Base-by-base conservation (phyloP, 2,329 filamentous ascomycete genomes). In the Dactylellina haptotyla region DNA sequence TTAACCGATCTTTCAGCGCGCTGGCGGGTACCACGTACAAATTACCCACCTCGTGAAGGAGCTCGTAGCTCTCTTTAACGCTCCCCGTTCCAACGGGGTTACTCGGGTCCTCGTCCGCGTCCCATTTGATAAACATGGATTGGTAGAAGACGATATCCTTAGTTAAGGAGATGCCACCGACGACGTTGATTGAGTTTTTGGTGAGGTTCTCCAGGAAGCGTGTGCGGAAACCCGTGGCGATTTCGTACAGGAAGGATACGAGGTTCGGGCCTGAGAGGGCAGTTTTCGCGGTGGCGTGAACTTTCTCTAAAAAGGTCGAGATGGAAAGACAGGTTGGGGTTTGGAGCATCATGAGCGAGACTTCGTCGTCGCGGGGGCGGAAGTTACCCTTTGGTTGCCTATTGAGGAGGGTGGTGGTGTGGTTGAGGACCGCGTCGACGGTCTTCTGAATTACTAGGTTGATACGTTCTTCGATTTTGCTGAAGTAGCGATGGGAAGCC, bases 71-170 rank as follows among this genome's bases (percentile, higher is more conserved):
- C 23, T 85, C 85, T 77, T 87, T 86, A 53, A 88, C 87, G 41
- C 53, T 84, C 78, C 79, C 79, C 1, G 80, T 79, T 4, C 79
- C 79, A 62, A 82, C 81, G 53, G 80, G 78, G n/a, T 65, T 65
- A 8, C 41, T 32, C 16, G 61, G 63, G 37, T 66, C 56, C 18
- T 64, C 70, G 46, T 90, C 87, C 77, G 86, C 85, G 26, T 90
- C 87, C 92, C 93, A 98, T 32, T 88, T 88, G 75, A 91, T 88
- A 76, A 99, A 85, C 9, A 96, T 87, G 73, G 93, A 90, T 6
- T 91, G 90, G 81, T 99, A 99, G 79, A 92, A 93, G 34, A 92
- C 92, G 80, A 98, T 93, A 80, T 99, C 95, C 82, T 98, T 96
- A 34, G 90, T 94, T 25, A 98, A 92, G 87, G 97, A 95, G 50